Conservation (phyloP, 768 basidiomycete genomes). For the Omphalotus guepiniiformis region DNA sequence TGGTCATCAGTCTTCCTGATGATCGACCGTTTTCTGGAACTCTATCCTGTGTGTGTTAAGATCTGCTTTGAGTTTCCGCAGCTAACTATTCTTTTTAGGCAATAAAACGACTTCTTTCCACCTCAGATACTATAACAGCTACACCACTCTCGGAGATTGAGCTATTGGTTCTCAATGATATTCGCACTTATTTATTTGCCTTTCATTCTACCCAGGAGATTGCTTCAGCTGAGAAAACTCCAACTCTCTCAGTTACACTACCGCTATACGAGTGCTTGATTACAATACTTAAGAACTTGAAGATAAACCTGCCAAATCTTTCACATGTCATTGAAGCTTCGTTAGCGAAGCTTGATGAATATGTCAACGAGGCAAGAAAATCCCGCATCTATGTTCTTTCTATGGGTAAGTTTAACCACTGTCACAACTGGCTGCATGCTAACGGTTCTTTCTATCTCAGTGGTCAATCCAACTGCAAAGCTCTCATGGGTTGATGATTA, state of each 20-base stretch:
- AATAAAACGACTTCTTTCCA: too few relatives aligned
- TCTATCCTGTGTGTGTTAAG: constrained; percentile 24
- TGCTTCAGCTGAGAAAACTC: constrained; percentile 28
- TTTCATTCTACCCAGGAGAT: constrained; percentile 29
- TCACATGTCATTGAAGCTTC: neutral
- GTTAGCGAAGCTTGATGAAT: neutral
- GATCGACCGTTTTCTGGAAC: constrained; percentile 28
- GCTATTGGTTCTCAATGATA: constrained; percentile 22
- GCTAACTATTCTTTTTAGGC: too few relatives aligned
- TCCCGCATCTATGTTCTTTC: neutral
- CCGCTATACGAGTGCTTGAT: constrained; percentile 25
- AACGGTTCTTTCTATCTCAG: neutral
- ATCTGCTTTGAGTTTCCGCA: neutral
- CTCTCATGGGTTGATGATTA: neutral
- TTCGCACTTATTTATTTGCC: constrained; percentile 22
- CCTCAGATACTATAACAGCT: too few relatives aligned
- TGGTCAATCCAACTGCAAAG: neutral
- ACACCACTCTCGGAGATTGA: constrained; percentile 4
- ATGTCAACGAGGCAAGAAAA: neutral
- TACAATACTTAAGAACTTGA: constrained; percentile 12
- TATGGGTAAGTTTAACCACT: neutral
- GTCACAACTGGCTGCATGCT: neutral
- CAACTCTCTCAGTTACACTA: constrained; percentile 24
- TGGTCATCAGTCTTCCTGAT: constrained; percentile 35
- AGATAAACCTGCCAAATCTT: constrained; percentile 4